These are phyloP conservation scores for Candida boleticola DNA, from an alignment of 805 yeast species.

Conservation along the genomic window DNA sequence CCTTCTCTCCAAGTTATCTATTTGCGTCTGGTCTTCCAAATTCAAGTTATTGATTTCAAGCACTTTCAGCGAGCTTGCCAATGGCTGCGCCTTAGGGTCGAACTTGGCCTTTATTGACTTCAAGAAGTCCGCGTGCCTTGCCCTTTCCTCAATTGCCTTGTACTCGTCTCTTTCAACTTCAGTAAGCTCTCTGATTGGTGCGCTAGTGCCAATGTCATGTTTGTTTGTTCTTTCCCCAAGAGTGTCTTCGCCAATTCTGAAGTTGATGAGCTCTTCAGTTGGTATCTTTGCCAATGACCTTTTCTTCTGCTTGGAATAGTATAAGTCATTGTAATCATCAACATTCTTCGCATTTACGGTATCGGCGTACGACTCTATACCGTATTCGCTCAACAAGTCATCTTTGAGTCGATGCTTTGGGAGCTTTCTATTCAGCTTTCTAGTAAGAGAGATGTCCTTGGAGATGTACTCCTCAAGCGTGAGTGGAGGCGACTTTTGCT, in stretches of 20 bases:
- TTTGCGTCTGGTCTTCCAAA: conserved; percentile 19
- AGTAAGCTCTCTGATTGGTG: conserved; percentile 17
- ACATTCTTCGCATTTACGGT: conserved; percentile 18
- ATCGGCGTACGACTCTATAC: conserved; percentile 28
- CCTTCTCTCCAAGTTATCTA: conserved; percentile 22
- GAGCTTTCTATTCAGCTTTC: conserved; percentile 24
- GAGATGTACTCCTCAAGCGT: conserved; percentile 22
- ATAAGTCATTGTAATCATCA: conserved; percentile 27
- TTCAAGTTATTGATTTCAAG: conserved; percentile 36
- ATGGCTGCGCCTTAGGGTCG: conserved; percentile 8
- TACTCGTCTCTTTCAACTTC: conserved; percentile 22
- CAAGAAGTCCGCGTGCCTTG: conserved; percentile 26
- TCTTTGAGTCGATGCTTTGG: conserved; percentile 28
- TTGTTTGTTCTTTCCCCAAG: conserved; percentile 8
- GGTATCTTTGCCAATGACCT: conserved; percentile 17
- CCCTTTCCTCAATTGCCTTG: conserved; percentile 20
- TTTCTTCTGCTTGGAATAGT: conserved; percentile 17
- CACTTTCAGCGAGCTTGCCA: conserved; percentile 15
- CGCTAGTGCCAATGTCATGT: conserved; percentile 2
- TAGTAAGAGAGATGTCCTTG: conserved; percentile 7
- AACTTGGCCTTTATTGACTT: conserved; percentile 29
- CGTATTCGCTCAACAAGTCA: conserved; percentile 38
- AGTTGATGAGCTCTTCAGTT: conserved; percentile 32
- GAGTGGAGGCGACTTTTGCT: conserved; percentile 6
- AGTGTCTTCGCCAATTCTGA: conserved; percentile 29